Base-by-base conservation (phyloP, 2,329 filamentous ascomycete species). In the Aspergillus felis region DNA sequence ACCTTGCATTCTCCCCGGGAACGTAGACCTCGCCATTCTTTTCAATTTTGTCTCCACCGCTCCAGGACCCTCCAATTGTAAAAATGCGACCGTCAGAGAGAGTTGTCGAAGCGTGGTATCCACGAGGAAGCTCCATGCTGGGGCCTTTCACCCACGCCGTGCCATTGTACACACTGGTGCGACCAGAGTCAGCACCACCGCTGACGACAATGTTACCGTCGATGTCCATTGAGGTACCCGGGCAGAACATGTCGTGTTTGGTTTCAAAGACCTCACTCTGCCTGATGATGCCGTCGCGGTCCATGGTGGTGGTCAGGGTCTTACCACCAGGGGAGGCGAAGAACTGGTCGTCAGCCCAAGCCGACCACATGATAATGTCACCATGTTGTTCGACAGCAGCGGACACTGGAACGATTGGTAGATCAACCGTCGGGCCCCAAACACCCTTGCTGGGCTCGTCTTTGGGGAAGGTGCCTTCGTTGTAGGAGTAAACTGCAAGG, bases 11-110 rank as follows among this genome's bases (percentile, higher is more conserved):
- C 3, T 71, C 63, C 1, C 58, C 66, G 0, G 79, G 76, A 56
- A 81, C 70, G 65, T 78, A 85, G 20, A 84, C 68, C 63, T 87
- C 84, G 47, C 81, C 84, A 57, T 84, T 79, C 73, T 86, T 86
- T 29, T 75, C 75, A 0, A 25, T 24, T 32, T 78, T 75, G 3
- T 63, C 56, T 0, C 73, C 78, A 29, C 83, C 84, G 9, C 76
- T 80, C 76, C 77, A 84, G 0, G 81, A 83, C 3, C 84, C 84
- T 20, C 84, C 84, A 41, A 86, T 84, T 12, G 76, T 79, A 67
- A 86, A 87, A 25, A 85, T 76, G 0, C 77, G 72, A 4, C 84
- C 84, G 57, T 84, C 77, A 0, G 82, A 81, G 1, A 78, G 64
- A 0, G 79, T 82, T 0, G 78, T 71, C 0, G 79, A 78, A 0